A percentile compares a stretch with the other conserved stretches of the same genome.
These are phyloP conservation scores for Coemansia sp. DNA, from an alignment of 192 early-diverging fungal genomes.

Conservation along the genomic window DNA sequence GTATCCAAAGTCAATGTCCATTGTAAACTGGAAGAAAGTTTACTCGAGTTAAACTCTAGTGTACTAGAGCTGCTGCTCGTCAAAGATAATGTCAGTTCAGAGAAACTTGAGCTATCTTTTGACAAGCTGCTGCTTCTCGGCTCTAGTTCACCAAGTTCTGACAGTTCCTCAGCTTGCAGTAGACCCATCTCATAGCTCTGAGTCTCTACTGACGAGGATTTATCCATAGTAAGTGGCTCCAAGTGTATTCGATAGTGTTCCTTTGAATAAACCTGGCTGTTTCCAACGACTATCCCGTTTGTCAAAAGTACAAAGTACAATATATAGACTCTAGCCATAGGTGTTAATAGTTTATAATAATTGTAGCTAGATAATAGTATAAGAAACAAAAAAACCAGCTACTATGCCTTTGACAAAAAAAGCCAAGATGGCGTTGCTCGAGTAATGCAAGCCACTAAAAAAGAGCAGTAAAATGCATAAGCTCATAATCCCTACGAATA, in stretches of 20 bases:
- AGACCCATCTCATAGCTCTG: not conserved
- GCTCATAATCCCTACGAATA: not conserved
- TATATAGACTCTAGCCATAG: not conserved
- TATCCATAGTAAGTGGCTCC: not conserved
- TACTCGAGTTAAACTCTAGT: not conserved
- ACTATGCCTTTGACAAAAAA: not conserved
- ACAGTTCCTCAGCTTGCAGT: not conserved
- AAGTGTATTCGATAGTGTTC: not conserved
- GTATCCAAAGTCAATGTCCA: not conserved
- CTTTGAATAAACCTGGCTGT: not conserved
- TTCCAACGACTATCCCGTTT: not conserved
- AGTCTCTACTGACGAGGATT: not conserved
- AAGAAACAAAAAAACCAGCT: not conserved
- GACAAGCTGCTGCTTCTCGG: not conserved
- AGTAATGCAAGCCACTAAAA: conserved; percentile 2
- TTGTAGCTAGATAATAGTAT: not conserved
- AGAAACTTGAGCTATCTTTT: not conserved
- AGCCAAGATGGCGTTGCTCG: not conserved
- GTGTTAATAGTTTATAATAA: not conserved
- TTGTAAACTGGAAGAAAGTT: not conserved
- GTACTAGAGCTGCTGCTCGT: not conserved
- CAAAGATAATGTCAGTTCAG: not conserved
- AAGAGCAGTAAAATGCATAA: not conserved
- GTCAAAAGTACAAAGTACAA: not conserved
- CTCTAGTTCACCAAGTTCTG: not conserved